Evolutionary conservation across 129 eudicot genomes (phyloP).

Genomic region (Oenanthe sinensis): DNA sequence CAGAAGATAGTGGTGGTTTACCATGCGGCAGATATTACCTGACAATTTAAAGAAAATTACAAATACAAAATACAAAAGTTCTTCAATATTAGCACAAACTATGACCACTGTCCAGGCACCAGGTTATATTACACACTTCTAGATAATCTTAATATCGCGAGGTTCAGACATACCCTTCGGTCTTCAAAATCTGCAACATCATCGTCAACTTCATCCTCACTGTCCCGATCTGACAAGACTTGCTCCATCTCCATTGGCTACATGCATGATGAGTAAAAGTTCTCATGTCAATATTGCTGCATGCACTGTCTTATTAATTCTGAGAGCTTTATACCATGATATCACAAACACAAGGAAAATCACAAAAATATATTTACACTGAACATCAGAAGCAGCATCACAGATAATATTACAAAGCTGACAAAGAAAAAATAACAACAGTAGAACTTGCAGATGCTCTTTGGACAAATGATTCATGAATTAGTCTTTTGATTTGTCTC

Average conservation of each 20-base stretch:
- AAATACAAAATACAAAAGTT: background rate
- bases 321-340: background rate
- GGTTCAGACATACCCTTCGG: conserved; percentile 53
- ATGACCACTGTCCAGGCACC: background rate
- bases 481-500: background rate
- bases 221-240: conserved; percentile 82
- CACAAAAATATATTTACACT: background rate
- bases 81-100: background rate
- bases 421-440: background rate
- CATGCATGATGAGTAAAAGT: conserved; percentile 15
- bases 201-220: conserved; percentile 99
- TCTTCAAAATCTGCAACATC: conserved; percentile 98
- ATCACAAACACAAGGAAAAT: background rate
- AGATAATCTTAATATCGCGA: background rate
- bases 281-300: background rate
- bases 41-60: background rate
- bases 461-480: background rate
- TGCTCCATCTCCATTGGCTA: conserved; percentile 91
- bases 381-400: background rate
- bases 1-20: background rate
- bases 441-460: background rate
- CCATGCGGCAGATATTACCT: background rate
- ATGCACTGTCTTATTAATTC: background rate
- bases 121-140: background rate
- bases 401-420: background rate